Evolutionary conservation across 2,329 filamentous ascomycete genomes (phyloP).

Genomic region (Colletotrichum spaethianum): DNA sequence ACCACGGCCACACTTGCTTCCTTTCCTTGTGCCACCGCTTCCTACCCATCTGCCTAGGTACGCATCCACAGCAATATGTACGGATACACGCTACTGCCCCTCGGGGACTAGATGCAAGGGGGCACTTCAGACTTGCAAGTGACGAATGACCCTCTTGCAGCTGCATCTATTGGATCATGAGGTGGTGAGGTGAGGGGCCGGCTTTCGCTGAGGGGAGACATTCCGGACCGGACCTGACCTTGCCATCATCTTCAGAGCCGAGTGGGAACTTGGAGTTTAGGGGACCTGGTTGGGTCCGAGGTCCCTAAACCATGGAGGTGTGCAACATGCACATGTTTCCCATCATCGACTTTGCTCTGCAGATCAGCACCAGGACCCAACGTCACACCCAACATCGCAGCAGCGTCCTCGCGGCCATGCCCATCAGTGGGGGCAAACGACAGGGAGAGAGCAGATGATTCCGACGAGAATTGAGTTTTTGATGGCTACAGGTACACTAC

Average conservation of each 20-base stretch:
- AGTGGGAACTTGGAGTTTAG: not conserved
- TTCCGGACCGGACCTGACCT: not conserved
- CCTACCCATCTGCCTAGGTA: not conserved
- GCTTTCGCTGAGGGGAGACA: not conserved
- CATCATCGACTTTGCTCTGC: constrained; percentile 1
- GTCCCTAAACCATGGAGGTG: not conserved
- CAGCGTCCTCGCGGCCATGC: constrained; percentile 3
- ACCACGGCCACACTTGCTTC: not conserved
- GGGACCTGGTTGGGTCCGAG: constrained; percentile 5
- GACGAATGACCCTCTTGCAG: constrained; percentile 40
- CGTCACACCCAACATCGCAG: constrained; percentile 2
- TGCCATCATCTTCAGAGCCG: constrained; percentile 4
- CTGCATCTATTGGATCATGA: constrained; percentile 35
- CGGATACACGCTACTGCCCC: constrained; percentile 15
- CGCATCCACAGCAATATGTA: constrained; percentile 6
- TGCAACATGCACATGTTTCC: not conserved
- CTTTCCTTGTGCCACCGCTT: not conserved
- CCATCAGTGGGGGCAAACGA: not conserved
- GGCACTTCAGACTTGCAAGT: constrained; percentile 23
- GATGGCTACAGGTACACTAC: not conserved
- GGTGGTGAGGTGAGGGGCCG: constrained; percentile 3
- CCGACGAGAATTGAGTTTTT: constrained; percentile 11
- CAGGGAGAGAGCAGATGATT: not conserved
- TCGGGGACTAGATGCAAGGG: constrained; percentile 11
- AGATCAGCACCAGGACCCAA: not conserved